A percentile compares a stretch with the other conserved stretches of the same genome.
These are phyloP conservation scores for Sugiyamaella qingdaonensis DNA, from an alignment of 805 yeast genomes.

Conservation along the genomic window DNA sequence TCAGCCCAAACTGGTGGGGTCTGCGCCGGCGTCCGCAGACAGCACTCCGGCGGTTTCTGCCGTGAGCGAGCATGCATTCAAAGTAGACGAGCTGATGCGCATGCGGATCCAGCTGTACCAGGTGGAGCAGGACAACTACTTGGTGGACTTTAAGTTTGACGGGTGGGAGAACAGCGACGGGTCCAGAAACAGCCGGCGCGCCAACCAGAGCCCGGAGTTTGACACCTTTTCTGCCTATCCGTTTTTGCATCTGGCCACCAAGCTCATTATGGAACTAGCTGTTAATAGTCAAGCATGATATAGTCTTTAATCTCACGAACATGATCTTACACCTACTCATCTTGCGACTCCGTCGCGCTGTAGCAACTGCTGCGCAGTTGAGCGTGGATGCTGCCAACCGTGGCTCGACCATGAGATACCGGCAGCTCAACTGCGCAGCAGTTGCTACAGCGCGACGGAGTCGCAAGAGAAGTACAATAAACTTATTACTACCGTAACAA, in stretches of 20 bases:
- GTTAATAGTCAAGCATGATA: constrained; percentile 71
- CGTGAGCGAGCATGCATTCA: constrained; percentile 5
- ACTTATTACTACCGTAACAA: no score
- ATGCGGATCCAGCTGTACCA: constrained; percentile 97
- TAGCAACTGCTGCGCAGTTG: no score
- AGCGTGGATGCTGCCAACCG: no score
- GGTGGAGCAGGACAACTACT: constrained; percentile 89
- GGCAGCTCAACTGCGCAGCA: no score
- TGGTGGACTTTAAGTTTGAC: constrained; percentile 95
- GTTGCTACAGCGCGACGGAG: no score
- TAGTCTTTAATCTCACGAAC: not conserved
- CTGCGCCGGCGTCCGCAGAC: constrained; percentile 1
- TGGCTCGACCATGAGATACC: no score
- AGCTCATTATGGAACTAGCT: constrained; percentile 92
- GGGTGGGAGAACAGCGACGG: constrained; percentile 70
- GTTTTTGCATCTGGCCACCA: constrained; percentile 85
- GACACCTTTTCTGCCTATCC: constrained; percentile 95
- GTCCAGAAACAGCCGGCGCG: constrained; percentile 11
- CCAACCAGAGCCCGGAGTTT: constrained; percentile 44
- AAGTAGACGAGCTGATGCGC: constrained; percentile 67
- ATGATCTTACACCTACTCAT: no score
- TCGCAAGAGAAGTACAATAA: no score
- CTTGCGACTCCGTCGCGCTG: no score
- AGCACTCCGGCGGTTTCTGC: constrained; percentile 8
- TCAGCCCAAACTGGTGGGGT: not conserved